These are phyloP conservation scores for Cyberlindnera subsufficiens DNA, from an alignment of 805 yeast genomes.

Conservation along the genomic window DNA sequence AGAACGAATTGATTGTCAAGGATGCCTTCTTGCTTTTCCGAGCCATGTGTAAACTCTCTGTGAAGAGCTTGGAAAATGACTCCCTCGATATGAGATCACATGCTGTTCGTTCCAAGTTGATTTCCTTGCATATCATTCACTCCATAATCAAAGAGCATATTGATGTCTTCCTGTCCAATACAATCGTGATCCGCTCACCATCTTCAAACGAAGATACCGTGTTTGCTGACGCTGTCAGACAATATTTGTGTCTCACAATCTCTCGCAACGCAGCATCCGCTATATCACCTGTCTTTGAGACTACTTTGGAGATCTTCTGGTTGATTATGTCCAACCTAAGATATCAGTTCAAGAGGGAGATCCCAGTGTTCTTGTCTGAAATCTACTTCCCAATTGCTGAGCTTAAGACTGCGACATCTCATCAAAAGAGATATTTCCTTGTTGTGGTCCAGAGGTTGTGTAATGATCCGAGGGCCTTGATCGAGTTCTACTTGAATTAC, in stretches of 20 bases:
- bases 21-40: conserved; percentile 92
- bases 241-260: conserved; percentile 73
- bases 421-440: conserved; percentile 85
- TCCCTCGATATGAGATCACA: conserved; percentile 84
- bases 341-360: conserved; percentile 84
- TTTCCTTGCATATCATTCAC: conserved; percentile 84
- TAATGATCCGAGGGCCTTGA: conserved; percentile 82
- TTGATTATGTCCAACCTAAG: conserved; percentile 76
- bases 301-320: conserved; percentile 92
- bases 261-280: conserved; percentile 92
- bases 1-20: conserved; percentile 66
- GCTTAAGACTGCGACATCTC: conserved; percentile 84
- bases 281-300: conserved; percentile 85
- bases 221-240: conserved; percentile 75
- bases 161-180: conserved; percentile 64
- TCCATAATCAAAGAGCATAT: conserved; percentile 81
- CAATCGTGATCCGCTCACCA: conserved; percentile 45
- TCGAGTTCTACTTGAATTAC: conserved; percentile 90
- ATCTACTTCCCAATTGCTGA: conserved; percentile 93
- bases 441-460: conserved; percentile 77
- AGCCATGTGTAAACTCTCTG: conserved; percentile 90
- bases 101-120: conserved; percentile 82
- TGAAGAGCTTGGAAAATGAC: conserved; percentile 73
- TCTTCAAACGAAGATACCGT: conserved; percentile 50
- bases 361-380: conserved; percentile 89